phyloP scores from a whole-genome alignment of 805 yeast genomes.

The Diddensiella santjacobensis region DNA sequence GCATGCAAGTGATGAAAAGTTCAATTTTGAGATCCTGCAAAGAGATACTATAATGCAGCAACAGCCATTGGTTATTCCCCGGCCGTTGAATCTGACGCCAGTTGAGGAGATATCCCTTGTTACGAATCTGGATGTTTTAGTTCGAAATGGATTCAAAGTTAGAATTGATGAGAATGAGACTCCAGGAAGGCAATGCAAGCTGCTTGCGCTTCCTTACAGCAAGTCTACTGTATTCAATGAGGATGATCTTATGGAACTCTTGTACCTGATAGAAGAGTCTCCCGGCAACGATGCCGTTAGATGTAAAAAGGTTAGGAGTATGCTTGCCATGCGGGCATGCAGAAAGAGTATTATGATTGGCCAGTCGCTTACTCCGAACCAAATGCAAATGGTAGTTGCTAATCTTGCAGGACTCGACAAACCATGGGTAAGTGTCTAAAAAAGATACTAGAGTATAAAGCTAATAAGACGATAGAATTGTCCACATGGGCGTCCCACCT shows the following conservation, averaged over 20 bases:
- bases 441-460: no score
- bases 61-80: conserved; percentile 67
- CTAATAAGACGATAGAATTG: no score
- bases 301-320: conserved; percentile 73
- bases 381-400: conserved; percentile 67
- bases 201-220: conserved; percentile 66
- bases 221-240: conserved; percentile 62
- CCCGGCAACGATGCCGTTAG: conserved; percentile 45
- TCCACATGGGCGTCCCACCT: conserved; percentile 97
- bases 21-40: conserved; percentile 73
- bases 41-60: conserved; percentile 52
- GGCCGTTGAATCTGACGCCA: conserved; percentile 58
- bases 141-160: conserved; percentile 73
- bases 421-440: conserved; percentile 71
- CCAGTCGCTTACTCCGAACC: conserved; percentile 49
- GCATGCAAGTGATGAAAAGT: conserved; percentile 97
- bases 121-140: conserved; percentile 55
- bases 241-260: conserved; percentile 69
- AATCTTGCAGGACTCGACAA: conserved; percentile 70
- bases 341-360: conserved; percentile 94
- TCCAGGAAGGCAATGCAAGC: conserved; percentile 54
- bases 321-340: conserved; percentile 96
- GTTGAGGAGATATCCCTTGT: conserved; percentile 73
- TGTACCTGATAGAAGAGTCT: conserved; percentile 59
- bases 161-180: conserved; percentile 44